A percentile compares a stretch with the other conserved stretches of the same genome.
Evolutionary conservation across 1,284 basidiomycete genomes (phyloP).

Genomic region (Pseudozyma tsukubaensis): DNA sequence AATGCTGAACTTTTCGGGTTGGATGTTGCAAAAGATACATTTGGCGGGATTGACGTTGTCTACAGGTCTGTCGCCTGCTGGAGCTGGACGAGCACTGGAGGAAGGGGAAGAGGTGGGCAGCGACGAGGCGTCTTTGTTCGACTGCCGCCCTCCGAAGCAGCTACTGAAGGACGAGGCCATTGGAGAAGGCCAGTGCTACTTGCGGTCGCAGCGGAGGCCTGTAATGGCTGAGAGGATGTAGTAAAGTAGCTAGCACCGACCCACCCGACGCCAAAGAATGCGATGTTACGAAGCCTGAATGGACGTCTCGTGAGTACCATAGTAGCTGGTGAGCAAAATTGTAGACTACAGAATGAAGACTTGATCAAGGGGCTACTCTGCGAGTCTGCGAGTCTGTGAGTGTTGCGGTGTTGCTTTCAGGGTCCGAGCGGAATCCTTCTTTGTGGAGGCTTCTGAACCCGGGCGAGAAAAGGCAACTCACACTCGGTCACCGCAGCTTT

Average conservation of each 20-base stretch:
- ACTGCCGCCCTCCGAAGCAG: slow-evolving; percentile 23
- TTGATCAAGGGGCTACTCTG: too few relatives aligned
- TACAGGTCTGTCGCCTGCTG: slow-evolving; percentile 22
- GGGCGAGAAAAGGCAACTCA: slow-evolving; percentile 16
- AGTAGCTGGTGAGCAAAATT: too few relatives aligned
- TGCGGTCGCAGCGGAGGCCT: background rate
- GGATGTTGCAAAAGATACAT: slow-evolving; percentile 76
- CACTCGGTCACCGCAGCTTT: slow-evolving; percentile 21
- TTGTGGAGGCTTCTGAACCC: slow-evolving; percentile 18
- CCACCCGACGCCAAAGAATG: too few relatives aligned
- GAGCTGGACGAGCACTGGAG: background rate
- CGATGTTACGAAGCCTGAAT: too few relatives aligned
- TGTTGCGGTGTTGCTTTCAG: background rate
- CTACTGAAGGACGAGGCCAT: slow-evolving; percentile 30
- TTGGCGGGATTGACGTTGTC: slow-evolving; percentile 47
- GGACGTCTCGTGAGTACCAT: too few relatives aligned
- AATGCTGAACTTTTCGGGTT: slow-evolving; percentile 74
- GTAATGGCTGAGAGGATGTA: too few relatives aligned
- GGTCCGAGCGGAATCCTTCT: slow-evolving; percentile 4
- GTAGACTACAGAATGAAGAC: too few relatives aligned
- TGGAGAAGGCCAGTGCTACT: background rate
- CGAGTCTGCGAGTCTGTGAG: too few relatives aligned
- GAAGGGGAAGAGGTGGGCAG: background rate
- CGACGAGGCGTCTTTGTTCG: background rate
- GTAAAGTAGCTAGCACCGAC: too few relatives aligned